These are phyloP conservation scores for Phytophthora sansomeana DNA, from an alignment of 352 stramenopile species.

Conservation along the genomic window DNA sequence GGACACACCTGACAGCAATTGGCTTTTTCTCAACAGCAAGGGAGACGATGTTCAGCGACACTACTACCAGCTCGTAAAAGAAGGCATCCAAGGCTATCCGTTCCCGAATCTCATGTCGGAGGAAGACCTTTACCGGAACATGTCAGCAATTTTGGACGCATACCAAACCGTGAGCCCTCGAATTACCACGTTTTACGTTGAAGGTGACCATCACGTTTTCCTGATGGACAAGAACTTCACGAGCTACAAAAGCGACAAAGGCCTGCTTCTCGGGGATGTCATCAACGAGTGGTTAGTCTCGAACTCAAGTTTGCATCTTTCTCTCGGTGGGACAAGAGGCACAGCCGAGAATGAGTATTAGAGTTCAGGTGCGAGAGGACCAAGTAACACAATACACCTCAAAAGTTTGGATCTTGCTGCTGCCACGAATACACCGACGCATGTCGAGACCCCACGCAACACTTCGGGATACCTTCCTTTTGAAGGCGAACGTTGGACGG, in stretches of 20 bases:
- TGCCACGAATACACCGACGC: too few relatives aligned
- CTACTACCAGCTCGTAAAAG: constrained; percentile 61
- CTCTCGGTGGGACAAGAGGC: too few relatives aligned
- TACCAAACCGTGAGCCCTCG: constrained; percentile 31
- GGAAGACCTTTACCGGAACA: constrained; percentile 55
- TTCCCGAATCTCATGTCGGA: constrained; percentile 55
- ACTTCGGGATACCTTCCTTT: not conserved
- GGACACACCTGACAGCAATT: constrained; percentile 44
- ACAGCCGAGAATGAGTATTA: too few relatives aligned
- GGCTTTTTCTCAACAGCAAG: constrained; percentile 71
- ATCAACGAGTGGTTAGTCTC: constrained; percentile 33
- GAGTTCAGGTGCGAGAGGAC: too few relatives aligned
- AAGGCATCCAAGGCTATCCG: constrained; percentile 55
- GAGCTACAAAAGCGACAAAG: constrained; percentile 30
- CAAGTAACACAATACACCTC: too few relatives aligned
- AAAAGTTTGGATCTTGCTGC: not conserved
- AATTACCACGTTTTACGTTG: constrained; percentile 34
- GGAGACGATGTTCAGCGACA: constrained; percentile 57
- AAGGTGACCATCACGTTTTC: constrained; percentile 36
- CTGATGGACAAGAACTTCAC: constrained; percentile 27
- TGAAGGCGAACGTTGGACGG: not conserved
- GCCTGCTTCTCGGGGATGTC: constrained; percentile 30
- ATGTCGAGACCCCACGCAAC: not conserved
- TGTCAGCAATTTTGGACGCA: constrained; percentile 44
- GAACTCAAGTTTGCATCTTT: constrained; percentile 22